Conservation (phyloP, 495 filamentous ascomycete genomes). For the Cercophora samala region DNA sequence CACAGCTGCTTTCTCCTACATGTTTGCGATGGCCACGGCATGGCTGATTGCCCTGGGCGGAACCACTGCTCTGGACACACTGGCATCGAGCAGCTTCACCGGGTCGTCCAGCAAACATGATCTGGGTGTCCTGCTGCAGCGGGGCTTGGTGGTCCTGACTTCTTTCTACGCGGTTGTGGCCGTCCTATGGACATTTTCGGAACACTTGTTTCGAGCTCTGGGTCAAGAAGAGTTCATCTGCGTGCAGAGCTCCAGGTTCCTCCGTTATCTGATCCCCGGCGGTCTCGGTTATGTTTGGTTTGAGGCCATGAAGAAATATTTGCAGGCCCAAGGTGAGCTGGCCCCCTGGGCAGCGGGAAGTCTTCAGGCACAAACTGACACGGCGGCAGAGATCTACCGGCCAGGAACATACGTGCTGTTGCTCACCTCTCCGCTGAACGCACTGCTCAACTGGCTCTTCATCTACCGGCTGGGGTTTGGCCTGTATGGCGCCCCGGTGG, state of each 20-base stretch:
- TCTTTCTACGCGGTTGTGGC: conserved; percentile 74
- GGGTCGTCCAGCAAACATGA: conserved; percentile 78
- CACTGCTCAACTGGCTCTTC: conserved; percentile 73
- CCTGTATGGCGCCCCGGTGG: conserved; percentile 76
- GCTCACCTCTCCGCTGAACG: conserved; percentile 78
- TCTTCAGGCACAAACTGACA: background rate
- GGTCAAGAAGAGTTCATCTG: conserved; percentile 81
- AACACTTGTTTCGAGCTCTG: conserved; percentile 69
- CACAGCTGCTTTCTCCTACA: conserved; percentile 79
- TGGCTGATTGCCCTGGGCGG: conserved; percentile 93
- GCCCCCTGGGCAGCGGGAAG: background rate
- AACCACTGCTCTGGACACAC: conserved; percentile 84
- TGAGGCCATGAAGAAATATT: conserved; percentile 85
- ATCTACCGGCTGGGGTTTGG: conserved; percentile 68
- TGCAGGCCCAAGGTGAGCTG: conserved; percentile 76
- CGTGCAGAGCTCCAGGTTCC: conserved; percentile 68
- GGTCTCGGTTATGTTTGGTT: conserved; percentile 91
- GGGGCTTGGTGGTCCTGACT: conserved; percentile 70
- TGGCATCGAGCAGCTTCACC: conserved; percentile 83
- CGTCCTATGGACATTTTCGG: conserved; percentile 72
- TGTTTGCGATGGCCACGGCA: conserved; percentile 89
- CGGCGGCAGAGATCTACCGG: conserved; percentile 66
- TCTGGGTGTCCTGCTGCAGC: conserved; percentile 77
- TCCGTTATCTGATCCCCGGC: conserved; percentile 76
- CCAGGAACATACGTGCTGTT: conserved; percentile 85